These are phyloP conservation scores for Tolypocladium cylindrosporum DNA, from an alignment of 2,329 filamentous ascomycete genomes.

Conservation along the genomic window DNA sequence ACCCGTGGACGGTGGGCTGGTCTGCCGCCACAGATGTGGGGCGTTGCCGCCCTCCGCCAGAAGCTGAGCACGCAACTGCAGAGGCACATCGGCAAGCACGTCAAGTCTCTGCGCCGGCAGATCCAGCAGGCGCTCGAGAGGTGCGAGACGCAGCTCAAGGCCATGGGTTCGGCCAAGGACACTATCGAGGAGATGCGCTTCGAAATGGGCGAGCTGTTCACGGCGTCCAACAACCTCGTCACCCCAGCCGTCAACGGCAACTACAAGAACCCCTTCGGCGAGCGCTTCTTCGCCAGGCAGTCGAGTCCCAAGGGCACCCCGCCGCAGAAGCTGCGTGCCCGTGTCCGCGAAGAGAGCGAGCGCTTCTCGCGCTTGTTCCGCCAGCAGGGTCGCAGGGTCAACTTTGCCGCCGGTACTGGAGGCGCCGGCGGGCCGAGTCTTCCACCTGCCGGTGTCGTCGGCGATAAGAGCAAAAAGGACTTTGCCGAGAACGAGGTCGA, in stretches of 20 bases:
- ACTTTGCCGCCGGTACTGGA: conserved; percentile 21
- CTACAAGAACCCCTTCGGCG: conserved; percentile 44
- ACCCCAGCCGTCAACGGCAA: conserved; percentile 43
- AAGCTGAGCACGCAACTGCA: conserved; percentile 41
- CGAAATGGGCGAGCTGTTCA: conserved; percentile 43
- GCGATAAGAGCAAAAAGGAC: conserved; percentile 32
- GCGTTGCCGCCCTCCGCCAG: conserved; percentile 32
- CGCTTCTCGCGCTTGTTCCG: conserved; percentile 37
- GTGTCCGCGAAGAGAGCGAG: conserved; percentile 41
- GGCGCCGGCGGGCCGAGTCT: conserved; percentile 11
- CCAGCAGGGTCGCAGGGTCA: conserved; percentile 38
- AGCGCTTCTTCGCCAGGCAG: conserved; percentile 39
- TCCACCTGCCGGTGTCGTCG: conserved; percentile 19
- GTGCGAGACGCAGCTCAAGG: conserved; percentile 38
- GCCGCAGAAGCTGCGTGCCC: conserved; percentile 39
- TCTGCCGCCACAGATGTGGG: conserved; percentile 37
- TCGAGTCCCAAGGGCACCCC: conserved; percentile 39
- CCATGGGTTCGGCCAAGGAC: conserved; percentile 39
- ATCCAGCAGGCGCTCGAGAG: conserved; percentile 39
- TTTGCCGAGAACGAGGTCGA: conserved; percentile 39
- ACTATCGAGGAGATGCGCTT: conserved; percentile 43
- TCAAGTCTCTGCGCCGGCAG: conserved; percentile 38
- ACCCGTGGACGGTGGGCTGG: conserved; percentile 36
- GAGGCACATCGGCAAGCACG: conserved; percentile 40
- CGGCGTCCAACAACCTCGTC: conserved; percentile 41